Conservation (phyloP, 177 flowering plant species). For the Vitis hybrid region DNA sequence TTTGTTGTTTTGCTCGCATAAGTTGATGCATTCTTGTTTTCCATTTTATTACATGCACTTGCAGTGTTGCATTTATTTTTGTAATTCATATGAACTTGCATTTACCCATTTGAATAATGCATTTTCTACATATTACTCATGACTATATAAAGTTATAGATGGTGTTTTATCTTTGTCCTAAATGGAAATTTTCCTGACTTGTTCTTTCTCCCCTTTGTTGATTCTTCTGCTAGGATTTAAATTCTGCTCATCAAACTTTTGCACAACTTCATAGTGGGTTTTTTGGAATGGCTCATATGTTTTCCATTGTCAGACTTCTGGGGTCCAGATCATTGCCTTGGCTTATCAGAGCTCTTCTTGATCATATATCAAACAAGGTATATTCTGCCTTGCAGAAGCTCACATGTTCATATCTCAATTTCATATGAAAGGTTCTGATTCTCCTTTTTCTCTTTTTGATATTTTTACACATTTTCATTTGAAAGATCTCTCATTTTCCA, state of each 20-base stretch:
- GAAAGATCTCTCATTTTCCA: too few relatives aligned
- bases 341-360: slow-evolving; percentile 93
- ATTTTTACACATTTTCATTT: too few relatives aligned
- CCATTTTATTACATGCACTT: not conserved
- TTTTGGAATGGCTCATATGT: slow-evolving; percentile 92
- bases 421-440: not conserved
- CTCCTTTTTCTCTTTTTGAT: too few relatives aligned
- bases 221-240: slow-evolving; percentile 61
- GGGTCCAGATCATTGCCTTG: slow-evolving; percentile 95
- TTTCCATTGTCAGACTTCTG: slow-evolving; percentile 73
- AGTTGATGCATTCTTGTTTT: not conserved
- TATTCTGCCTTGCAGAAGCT: not conserved
- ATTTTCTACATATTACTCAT: not conserved
- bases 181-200: not conserved
- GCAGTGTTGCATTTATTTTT: too few relatives aligned
- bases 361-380: slow-evolving; percentile 91
- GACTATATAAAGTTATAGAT: too few relatives aligned
- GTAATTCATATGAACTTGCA: not conserved
- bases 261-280: slow-evolving; percentile 85
- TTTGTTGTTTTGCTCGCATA: not conserved
- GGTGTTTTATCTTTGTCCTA: not conserved
- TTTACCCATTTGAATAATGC: not conserved
- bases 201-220: not conserved
- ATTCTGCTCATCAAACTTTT: slow-evolving; percentile 92
- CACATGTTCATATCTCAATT: not conserved